A percentile compares a stretch with the other conserved stretches of the same genome.
Evolutionary conservation across 202 grass and related monocot species (phyloP).

Genomic region (Dendrocalamus latiflorus): DNA sequence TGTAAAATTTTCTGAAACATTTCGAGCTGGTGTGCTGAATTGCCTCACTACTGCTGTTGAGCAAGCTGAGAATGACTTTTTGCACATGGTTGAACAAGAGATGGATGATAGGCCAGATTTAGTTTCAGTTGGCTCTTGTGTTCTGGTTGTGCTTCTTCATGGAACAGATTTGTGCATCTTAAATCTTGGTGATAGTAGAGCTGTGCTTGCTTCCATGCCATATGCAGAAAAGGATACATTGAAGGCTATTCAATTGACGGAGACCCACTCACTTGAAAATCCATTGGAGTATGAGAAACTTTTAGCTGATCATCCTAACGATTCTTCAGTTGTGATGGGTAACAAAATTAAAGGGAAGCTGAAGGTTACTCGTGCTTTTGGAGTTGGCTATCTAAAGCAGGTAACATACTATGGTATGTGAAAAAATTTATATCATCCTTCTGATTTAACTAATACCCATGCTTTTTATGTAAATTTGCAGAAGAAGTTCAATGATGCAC

Average conservation of each 20-base stretch:
- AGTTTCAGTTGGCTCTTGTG: no score
- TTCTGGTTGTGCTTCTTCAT: conserved; percentile 80
- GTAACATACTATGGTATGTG: conserved; percentile 22
- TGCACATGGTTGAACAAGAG: conserved; percentile 78
- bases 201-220: conserved; percentile 67
- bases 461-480: conserved; percentile 32
- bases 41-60: conserved; percentile 72
- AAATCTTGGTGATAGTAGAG: conserved; percentile 95
- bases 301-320: conserved; percentile 65
- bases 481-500: conserved; percentile 84
- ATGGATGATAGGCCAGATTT: no score
- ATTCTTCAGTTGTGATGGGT: conserved; percentile 59
- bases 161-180: conserved; percentile 75
- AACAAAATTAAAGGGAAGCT: conserved; percentile 92
- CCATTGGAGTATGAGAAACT: conserved; percentile 63
- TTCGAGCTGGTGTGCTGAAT: conserved; percentile 59
- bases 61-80: conserved; percentile 90
- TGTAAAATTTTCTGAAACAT: conserved; percentile 46
- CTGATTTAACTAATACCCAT: conserved; percentile 7
- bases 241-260: conserved; percentile 69
- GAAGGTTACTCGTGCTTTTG: conserved; percentile 92
- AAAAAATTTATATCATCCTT: not conserved
- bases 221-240: conserved; percentile 34
- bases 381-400: conserved; percentile 94
- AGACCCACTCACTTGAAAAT: conserved; percentile 76